phyloP scores from a whole-genome alignment of 805 yeast genomes.

The Kazachstania bromeliacearum region DNA sequence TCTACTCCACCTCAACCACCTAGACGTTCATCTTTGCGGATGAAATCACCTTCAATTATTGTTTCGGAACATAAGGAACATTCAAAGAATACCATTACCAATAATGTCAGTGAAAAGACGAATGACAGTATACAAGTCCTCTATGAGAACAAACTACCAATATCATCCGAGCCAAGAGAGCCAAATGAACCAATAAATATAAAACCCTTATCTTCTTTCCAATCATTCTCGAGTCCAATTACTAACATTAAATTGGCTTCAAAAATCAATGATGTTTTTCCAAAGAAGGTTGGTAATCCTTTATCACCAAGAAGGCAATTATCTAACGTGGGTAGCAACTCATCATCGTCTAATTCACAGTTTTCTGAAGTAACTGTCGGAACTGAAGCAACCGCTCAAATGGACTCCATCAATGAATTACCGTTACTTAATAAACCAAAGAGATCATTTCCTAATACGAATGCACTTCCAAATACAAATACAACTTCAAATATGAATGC shows the following conservation, averaged over 20 bases:
- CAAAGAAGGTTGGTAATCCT: constrained; percentile 4
- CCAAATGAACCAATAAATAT: neutral
- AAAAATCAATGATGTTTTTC: constrained; percentile 13
- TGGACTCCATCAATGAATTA: no score
- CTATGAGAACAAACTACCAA: constrained; percentile 8
- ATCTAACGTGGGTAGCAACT: constrained; percentile 20
- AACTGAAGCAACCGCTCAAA: constrained; percentile 17
- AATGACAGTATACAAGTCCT: constrained; percentile 12
- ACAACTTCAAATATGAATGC: neutral
- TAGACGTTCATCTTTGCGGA: constrained; percentile 16
- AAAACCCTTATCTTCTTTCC: constrained; percentile 18
- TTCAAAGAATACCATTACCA: neutral
- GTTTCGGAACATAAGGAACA: neutral
- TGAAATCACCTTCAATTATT: constrained; percentile 4
- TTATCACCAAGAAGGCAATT: constrained; percentile 20
- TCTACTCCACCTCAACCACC: constrained; percentile 17
- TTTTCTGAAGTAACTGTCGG: constrained; percentile 17
- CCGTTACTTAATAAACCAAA: no score
- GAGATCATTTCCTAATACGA: no score
- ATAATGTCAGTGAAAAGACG: constrained; percentile 4
- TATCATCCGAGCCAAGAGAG: no score
- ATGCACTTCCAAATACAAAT: neutral
- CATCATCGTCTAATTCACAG: constrained; percentile 20
- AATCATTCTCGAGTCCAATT: constrained; percentile 12
- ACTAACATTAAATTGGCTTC: constrained; percentile 8